These are phyloP conservation scores for Limtongozyma cylindracea DNA, from an alignment of 805 yeast species.

Conservation along the genomic window DNA sequence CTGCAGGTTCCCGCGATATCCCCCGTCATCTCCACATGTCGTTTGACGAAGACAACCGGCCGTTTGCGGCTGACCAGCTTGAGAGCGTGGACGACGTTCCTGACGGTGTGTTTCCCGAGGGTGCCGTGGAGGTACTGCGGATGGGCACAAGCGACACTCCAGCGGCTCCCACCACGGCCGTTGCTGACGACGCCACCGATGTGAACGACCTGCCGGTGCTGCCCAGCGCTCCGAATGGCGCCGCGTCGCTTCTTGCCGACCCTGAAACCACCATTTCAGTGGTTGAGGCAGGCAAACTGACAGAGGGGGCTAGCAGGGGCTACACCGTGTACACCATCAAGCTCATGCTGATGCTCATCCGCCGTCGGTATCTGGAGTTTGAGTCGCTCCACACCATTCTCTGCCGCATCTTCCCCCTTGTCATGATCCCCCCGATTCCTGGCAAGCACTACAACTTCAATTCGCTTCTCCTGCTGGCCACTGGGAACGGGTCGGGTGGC, in stretches of 20 bases:
- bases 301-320: slow-evolving; percentile 48
- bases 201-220: slow-evolving; percentile 5
- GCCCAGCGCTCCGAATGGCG: slow-evolving; percentile 9
- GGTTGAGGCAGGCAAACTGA: slow-evolving; percentile 65
- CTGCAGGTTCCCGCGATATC: too few species aligned
- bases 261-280: slow-evolving; percentile 16
- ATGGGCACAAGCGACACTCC: not conserved
- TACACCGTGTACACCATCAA: slow-evolving; percentile 68
- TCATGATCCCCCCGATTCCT: slow-evolving; percentile 85
- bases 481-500: slow-evolving; percentile 10
- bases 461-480: slow-evolving; percentile 6
- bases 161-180: slow-evolving; percentile 1
- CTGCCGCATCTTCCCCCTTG: slow-evolving; percentile 49
- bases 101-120: too few species aligned
- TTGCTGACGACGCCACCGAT: slow-evolving; percentile 8
- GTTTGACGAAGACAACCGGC: slow-evolving; percentile 16
- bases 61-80: slow-evolving; percentile 9
- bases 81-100: slow-evolving; percentile 1
- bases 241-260: slow-evolving; percentile 9
- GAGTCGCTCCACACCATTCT: slow-evolving; percentile 57
- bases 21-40: too few species aligned
- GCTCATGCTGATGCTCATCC: slow-evolving; percentile 31
- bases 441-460: slow-evolving; percentile 15
- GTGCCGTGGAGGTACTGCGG: not conserved
- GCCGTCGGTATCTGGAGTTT: slow-evolving; percentile 82